Percentiles rank a stretch among this genome's conserved stretches.
Conservation (phyloP, 106 monocot species). For the Apostasia shenzhenica region DNA sequence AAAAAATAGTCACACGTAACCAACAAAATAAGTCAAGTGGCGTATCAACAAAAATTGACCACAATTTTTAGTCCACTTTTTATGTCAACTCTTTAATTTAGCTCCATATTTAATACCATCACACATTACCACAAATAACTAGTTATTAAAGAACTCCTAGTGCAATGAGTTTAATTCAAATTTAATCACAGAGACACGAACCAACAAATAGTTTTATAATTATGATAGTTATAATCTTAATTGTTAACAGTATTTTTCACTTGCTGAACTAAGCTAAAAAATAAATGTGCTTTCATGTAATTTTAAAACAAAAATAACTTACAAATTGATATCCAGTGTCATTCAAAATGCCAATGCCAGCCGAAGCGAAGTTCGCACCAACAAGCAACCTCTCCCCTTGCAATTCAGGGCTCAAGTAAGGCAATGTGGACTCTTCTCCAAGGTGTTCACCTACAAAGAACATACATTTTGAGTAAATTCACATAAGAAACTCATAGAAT, state of each 20-base stretch:
- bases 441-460: constrained; percentile 44
- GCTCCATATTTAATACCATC: too few species aligned
- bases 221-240: too few species aligned
- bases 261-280: not conserved
- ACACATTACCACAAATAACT: too few species aligned
- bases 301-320: not conserved
- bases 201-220: too few species aligned
- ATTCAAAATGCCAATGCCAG: constrained; percentile 54
- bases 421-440: constrained; percentile 31
- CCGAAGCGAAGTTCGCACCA: constrained; percentile 49
- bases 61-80: too few species aligned
- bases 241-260: not conserved
- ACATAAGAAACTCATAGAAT: not conserved
- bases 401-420: constrained; percentile 28
- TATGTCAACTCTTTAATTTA: too few species aligned
- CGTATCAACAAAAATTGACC: too few species aligned
- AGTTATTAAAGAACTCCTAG: too few species aligned
- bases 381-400: constrained; percentile 19
- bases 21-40: too few species aligned
- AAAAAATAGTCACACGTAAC: too few species aligned
- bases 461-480: not conserved
- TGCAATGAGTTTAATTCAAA: too few species aligned
- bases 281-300: not conserved
- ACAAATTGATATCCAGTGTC: constrained; percentile 51
- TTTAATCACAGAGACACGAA: too few species aligned